Percentiles rank a stretch among this genome's conserved stretches.
Evolutionary conservation across 768 basidiomycete genomes (phyloP).

Genomic region (Lactarius hengduanensis): DNA sequence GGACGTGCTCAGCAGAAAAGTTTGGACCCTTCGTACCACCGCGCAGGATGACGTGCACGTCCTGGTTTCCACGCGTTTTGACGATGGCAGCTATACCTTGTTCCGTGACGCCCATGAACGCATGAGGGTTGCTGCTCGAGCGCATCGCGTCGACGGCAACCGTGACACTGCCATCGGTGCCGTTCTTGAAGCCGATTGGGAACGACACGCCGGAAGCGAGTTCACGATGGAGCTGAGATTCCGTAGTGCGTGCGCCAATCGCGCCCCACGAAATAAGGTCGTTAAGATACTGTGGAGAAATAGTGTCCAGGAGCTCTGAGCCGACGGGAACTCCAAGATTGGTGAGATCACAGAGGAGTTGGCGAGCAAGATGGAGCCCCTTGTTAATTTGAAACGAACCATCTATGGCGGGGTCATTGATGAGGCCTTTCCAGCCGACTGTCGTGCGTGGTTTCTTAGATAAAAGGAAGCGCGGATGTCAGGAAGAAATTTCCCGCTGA

Average conservation of each 20-base stretch:
- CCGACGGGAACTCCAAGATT: conserved; percentile 90
- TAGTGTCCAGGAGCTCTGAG: conserved; percentile 87
- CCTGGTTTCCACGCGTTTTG: conserved; percentile 60
- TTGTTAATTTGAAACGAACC: conserved; percentile 97
- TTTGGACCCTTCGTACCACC: conserved; percentile 93
- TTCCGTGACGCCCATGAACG: conserved; percentile 92
- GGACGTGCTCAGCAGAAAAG: conserved; percentile 71
- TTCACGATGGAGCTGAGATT: conserved; percentile 95
- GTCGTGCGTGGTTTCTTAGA: conserved; percentile 91
- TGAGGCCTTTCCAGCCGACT: conserved; percentile 96
- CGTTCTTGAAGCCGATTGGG: conserved; percentile 99
- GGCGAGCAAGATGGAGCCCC: conserved; percentile 83
- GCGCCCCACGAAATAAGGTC: conserved; percentile 91
- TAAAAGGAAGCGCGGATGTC: not conserved
- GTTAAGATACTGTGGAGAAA: conserved; percentile 79
- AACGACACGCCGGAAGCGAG: conserved; percentile 95
- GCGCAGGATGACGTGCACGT: conserved; percentile 95
- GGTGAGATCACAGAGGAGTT: conserved; percentile 90
- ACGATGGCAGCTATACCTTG: conserved; percentile 94
- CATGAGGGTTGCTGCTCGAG: conserved; percentile 86
- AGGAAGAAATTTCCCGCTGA: not conserved
- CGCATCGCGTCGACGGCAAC: conserved; percentile 98
- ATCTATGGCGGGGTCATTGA: conserved; percentile 94
- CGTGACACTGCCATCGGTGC: conserved; percentile 86
- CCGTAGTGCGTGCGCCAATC: conserved; percentile 96